Evolutionary conservation across 2,329 filamentous ascomycete species (phyloP), one percentile per base, ranked within the genome.

Genomic region (Fusarium sulawesiense): DNA sequence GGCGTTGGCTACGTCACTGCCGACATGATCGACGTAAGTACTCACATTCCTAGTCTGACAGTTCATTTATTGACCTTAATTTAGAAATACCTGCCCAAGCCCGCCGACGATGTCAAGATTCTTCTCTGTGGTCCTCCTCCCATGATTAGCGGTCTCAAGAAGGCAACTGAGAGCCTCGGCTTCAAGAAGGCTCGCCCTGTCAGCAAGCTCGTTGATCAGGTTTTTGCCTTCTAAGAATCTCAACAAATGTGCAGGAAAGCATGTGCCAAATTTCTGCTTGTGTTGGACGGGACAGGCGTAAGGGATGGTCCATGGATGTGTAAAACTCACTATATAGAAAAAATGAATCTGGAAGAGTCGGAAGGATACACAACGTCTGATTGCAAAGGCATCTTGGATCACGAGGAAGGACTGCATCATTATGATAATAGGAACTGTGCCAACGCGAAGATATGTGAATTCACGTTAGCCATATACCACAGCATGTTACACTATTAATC

Each of bases 141-240:
- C 53, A 99, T 99, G 96, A 88, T 98, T 71, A 92, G 92, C 76
- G 95, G 94, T 54, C 91, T 98, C 86, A 99, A 99, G 92, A 98
- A 98, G 88, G 89, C 93, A 9, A 91, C 94, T 53, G 93, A 97
- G 83, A 87, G 89, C 69, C 87, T 98, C 21, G 96, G 96, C 62
- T 99, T 92, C 86, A 88, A 93, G 78, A 98, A 98, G 87, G 93
- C 96, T 44, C 89, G 91, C 66, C 93, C 95, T 46, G 94, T 98
- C 76, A 98, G 94, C 90, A 98, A 98, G 89, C 90, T 98, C 56
- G 92, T 95, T 79, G 96, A 99, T 81, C 96, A 98, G 83, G 93
- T 99, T 74, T 99, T 99, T 85, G 94, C 93, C 78, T 99, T 99
- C 83, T 84, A 82, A 78, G 48, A 60, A 37, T 30, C 27, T 46